Conservation (phyloP, 2,329 filamentous ascomycete species). For the Pseudogymnoascus sp. region DNA sequence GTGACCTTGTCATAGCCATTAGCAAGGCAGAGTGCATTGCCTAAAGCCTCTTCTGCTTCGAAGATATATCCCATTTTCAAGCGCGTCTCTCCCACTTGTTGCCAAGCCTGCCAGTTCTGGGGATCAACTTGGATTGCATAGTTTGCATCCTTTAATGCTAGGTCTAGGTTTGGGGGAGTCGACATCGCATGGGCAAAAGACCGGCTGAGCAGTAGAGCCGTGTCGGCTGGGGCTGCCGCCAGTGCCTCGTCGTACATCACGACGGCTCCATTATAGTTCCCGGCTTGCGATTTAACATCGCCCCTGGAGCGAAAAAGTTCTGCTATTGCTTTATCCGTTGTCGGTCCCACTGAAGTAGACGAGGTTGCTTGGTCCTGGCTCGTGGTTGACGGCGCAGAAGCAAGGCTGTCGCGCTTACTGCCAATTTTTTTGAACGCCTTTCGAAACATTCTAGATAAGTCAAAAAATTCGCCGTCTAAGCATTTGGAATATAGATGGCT, state of each 20-base stretch:
- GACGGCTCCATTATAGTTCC: neutral
- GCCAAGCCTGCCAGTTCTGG: neutral
- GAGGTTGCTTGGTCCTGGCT: neutral
- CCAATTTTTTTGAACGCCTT: neutral
- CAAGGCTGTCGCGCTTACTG: neutral
- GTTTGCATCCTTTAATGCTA: neutral
- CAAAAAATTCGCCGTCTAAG: neutral
- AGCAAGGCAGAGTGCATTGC: neutral
- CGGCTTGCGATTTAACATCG: neutral
- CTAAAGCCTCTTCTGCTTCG: neutral
- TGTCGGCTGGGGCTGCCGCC: neutral
- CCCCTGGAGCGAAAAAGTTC: neutral
- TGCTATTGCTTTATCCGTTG: neutral
- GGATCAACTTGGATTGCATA: neutral
- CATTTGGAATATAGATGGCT: neutral
- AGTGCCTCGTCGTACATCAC: neutral
- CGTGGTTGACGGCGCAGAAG: neutral
- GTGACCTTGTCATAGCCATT: neutral
- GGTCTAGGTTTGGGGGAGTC: neutral
- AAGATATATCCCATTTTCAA: neutral
- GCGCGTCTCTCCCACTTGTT: neutral
- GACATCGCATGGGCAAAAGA: neutral
- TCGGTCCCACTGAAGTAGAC: neutral
- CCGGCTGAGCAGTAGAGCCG: neutral
- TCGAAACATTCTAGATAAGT: neutral